phyloP scores from a whole-genome alignment of 179 eudicot genomes.

The Heliamphora pulchella region DNA sequence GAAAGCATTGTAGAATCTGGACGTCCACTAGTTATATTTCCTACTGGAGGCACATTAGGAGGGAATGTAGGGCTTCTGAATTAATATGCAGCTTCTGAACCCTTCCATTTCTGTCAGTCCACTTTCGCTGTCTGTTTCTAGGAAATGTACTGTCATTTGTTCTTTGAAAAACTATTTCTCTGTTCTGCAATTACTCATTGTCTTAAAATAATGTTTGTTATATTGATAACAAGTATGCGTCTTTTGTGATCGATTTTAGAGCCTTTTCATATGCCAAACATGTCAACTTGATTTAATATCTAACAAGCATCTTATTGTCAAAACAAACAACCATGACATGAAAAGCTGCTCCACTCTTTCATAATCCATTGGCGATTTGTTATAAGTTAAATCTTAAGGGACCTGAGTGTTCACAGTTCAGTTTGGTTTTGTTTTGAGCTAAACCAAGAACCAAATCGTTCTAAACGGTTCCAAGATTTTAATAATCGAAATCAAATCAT shows the following conservation, averaged over 20 bases:
- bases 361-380: conserved; percentile 2
- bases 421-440: too few relatives aligned
- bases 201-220: not conserved
- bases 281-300: not conserved
- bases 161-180: not conserved
- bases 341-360: not conserved
- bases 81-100: not conserved
- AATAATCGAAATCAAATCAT: too few relatives aligned
- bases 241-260: not conserved
- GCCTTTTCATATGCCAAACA: not conserved
- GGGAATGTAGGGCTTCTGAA: not conserved
- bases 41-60: not conserved
- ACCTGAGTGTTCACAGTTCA: not conserved
- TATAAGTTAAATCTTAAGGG: not conserved
- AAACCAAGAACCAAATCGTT: too few relatives aligned
- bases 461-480: too few relatives aligned
- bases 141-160: not conserved
- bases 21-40: not conserved
- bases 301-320: not conserved
- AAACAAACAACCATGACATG: not conserved
- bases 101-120: not conserved
- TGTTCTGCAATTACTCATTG: not conserved
- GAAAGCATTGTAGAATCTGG: not conserved
- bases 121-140: not conserved
- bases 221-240: not conserved